Base-by-base conservation (phyloP, 352 stramenopile genomes). In the Phytophthora kernoviae region DNA sequence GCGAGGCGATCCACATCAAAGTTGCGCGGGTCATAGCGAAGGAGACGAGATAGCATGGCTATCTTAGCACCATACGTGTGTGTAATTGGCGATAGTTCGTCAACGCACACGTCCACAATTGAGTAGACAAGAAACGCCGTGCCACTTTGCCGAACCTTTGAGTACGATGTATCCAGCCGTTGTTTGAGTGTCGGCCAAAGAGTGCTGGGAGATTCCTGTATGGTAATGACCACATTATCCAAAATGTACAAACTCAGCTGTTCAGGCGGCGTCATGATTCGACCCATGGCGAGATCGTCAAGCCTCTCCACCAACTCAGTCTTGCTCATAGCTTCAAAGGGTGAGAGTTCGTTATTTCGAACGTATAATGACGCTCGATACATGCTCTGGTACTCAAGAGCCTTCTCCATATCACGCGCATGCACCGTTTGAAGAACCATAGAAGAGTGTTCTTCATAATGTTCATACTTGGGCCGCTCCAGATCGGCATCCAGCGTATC, bases 401-500 rank as follows among this genome's bases (percentile, higher is more conserved):
- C 65, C 47, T 75, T 85, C 2, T 58, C 50, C 15, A 87, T 20
- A 55, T 91, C 76, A 39, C 70, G 65, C 2, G 81, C 69, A 30
- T 88, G 76, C 17, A 90, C 69, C 3, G 77, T 88, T 56, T 91
- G 81, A 15, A 94, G 63, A 30, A 94, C 74, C 32, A 96, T 51
- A 4, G 79, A 90, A 37, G 82, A 85, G 54, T 96, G 87, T 21
- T 93, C 88, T 18, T 94, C 84, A 62, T 94, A 96, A 22, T 84
- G 75, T 26, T 96, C 88, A 53, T 91, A 93, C 62, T 96, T 96
- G 9, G 84, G 86, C 0, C 88, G 78, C 52, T 92, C 81, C 4
- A 82, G 71, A 44, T 91, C 85, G 0, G 93, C 64, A 51, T 93
- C 87, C 27, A 96, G 62, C 1, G 75, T 85, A 52, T 96, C 87